Evolutionary conservation across 1,284 basidiomycete genomes (phyloP).

Genomic region (Quambalaria eucalypti): DNA sequence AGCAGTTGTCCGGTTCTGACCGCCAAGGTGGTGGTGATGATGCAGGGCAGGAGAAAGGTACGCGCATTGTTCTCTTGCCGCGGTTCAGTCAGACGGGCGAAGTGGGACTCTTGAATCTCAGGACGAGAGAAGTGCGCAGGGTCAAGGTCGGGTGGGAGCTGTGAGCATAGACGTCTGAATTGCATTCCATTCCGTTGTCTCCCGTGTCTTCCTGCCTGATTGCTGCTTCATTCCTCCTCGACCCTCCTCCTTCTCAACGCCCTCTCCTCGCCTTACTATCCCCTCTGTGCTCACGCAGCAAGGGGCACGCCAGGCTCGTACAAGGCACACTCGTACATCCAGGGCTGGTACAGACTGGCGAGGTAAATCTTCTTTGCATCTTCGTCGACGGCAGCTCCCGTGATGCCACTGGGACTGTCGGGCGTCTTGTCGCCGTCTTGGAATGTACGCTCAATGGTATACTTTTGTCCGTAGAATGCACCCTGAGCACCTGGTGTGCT

Average conservation of each 20-base stretch:
- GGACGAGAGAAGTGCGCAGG: not conserved
- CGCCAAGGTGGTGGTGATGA: too few species aligned
- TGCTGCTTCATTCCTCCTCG: too few species aligned
- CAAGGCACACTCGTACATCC: not conserved
- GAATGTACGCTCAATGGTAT: constrained; percentile 24
- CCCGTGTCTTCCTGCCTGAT: too few species aligned
- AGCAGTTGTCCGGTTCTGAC: not conserved
- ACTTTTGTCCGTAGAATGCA: constrained; percentile 32
- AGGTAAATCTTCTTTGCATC: constrained; percentile 32
- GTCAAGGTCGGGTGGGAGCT: not conserved
- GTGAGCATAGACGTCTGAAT: not conserved
- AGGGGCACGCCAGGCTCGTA: too few species aligned
- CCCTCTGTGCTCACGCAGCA: too few species aligned
- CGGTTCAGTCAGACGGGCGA: not conserved
- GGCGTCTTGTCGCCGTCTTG: constrained; percentile 21
- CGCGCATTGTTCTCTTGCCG: not conserved
- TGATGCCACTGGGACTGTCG: not conserved
- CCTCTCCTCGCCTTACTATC: too few species aligned
- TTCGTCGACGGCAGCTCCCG: not conserved
- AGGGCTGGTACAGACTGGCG: not conserved
- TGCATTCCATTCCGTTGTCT: too few species aligned
- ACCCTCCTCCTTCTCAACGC: too few species aligned
- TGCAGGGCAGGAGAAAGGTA: not conserved
- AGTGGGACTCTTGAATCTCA: not conserved
- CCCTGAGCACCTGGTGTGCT: constrained; percentile 18